phyloP scores from a whole-genome alignment of 2,329 filamentous ascomycete genomes.

The Aspergillus luchuensis region DNA sequence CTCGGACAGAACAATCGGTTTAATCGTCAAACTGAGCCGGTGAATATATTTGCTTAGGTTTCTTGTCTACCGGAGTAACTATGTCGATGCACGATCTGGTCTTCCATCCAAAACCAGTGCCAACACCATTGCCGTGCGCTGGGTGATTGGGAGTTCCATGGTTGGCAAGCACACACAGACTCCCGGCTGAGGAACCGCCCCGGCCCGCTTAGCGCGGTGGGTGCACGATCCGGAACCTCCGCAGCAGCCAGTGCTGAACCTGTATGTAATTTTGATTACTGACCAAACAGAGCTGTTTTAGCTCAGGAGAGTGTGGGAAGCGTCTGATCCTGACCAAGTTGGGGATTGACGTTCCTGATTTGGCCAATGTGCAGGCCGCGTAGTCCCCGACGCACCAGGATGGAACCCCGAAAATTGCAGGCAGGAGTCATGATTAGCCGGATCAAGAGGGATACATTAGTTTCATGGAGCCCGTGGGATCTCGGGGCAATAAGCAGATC shows the following conservation, averaged over 20 bases:
- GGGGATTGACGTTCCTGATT: neutral
- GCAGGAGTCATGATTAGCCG: neutral
- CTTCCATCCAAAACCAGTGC: too few species aligned
- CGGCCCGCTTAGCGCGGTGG: slow-evolving; percentile 13
- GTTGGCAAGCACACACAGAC: neutral
- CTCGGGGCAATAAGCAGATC: neutral
- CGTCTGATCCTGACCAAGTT: neutral
- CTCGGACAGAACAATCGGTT: too few species aligned
- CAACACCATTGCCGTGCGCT: too few species aligned
- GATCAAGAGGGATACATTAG: slow-evolving; percentile 7
- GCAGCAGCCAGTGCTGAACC: neutral
- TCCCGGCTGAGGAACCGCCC: slow-evolving; percentile 9
- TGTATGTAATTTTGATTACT: neutral
- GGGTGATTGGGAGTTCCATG: neutral
- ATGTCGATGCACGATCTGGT: neutral
- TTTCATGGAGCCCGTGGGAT: slow-evolving; percentile 1
- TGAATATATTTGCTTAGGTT: too few species aligned
- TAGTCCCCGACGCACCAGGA: slow-evolving; percentile 9
- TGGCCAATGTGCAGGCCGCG: neutral
- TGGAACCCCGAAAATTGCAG: slow-evolving; percentile 7
- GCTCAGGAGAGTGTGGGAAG: neutral
- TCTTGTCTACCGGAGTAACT: too few species aligned
- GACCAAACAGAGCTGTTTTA: neutral
- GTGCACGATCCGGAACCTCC: slow-evolving; percentile 3
- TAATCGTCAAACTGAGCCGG: too few species aligned